These are phyloP conservation scores for Paraphoma chrysanthemicola DNA, from an alignment of 2,329 filamentous ascomycete genomes.

Conservation along the genomic window DNA sequence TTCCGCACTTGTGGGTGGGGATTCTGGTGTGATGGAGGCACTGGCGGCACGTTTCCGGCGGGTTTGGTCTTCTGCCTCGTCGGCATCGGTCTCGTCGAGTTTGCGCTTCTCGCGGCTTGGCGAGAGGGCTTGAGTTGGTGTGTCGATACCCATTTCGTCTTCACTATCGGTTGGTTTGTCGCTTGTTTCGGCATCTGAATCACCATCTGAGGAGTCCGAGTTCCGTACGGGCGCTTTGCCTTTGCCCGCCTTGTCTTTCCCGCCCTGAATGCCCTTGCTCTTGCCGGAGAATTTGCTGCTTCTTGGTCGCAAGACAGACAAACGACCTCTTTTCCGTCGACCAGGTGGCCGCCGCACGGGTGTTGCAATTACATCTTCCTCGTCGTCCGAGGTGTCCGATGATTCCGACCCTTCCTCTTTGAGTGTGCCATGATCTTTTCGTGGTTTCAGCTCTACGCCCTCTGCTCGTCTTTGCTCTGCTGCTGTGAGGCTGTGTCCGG, in stretches of 20 bases:
- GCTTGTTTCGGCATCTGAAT: slow-evolving; percentile 8
- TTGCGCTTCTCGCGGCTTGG: slow-evolving; percentile 39
- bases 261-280: slow-evolving; percentile 27
- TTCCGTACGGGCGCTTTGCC: slow-evolving; percentile 25
- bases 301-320: slow-evolving; percentile 46
- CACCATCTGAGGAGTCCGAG: slow-evolving; percentile 21
- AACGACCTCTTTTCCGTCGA: slow-evolving; percentile 33
- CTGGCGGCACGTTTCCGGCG: slow-evolving; percentile 40
- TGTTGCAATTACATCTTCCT: slow-evolving; percentile 24
- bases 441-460: slow-evolving; percentile 34
- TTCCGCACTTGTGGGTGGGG: slow-evolving; percentile 21
- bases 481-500: slow-evolving; percentile 35
- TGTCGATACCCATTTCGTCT: slow-evolving; percentile 38
- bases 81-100: slow-evolving; percentile 16
- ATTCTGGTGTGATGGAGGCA: slow-evolving; percentile 24
- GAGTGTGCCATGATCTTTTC: slow-evolving; percentile 35
- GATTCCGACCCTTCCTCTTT: slow-evolving; percentile 30
- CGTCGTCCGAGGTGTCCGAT: slow-evolving; percentile 31
- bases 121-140: slow-evolving; percentile 35
- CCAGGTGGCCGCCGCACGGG: slow-evolving; percentile 26
- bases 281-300: slow-evolving; percentile 46
- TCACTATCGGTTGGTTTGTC: slow-evolving; percentile 12
- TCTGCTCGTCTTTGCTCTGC: slow-evolving; percentile 40
- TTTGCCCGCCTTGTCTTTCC: slow-evolving; percentile 26
- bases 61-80: slow-evolving; percentile 19